Evolutionary conservation across 306 rosid genomes (phyloP), one percentile per base, ranked within the genome.

Genomic region (Canavalia ensiformis): DNA sequence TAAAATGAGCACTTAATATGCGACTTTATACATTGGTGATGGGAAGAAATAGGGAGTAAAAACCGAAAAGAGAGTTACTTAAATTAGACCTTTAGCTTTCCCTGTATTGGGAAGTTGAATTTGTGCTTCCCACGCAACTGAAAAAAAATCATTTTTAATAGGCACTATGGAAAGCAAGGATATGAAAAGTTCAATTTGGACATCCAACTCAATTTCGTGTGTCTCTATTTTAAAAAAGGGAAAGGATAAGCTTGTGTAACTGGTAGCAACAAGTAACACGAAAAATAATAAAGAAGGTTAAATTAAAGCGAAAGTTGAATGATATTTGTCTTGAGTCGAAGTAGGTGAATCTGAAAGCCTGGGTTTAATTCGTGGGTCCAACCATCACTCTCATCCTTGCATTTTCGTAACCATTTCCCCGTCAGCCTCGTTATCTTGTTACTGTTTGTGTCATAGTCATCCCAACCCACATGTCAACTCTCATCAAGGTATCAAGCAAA

Each of bases 381-480:
- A 72, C 75, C 0, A 80, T 87, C 87, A 57, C 83, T 80, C 74
- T 86, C 85, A 72, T 80, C 81, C 47, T 78, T 63, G 54, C 73
- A 75, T 39, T 50, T 74, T 74, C 81, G 63, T 83, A 64, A 30
- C 31, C 66, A 56, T 56, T 80, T 80, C 70, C 2, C 35, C 41
- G 31, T 76, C 82, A 55, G 4, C 65, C 49, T 78, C 76, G 75
- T 79, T 75, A 70, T 83, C 81, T 68, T 58, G 44, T 68, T 62
- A 50, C 74, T 37, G 37, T 70, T 59, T 65, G 7, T 64, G 66
- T 83, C 89, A 42, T n/a, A n/a, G n/a, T 86, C 83, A 58, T 80
- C 81, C 81, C 81, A 87, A 80, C 81, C 69, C 87, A 86, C 85
- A 86, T 83, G 89, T 76, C 81, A 66, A 39, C 62, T 30, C 67